Conservation (phyloP, 495 filamentous ascomycete species). For the Bacidia gigantensis region DNA sequence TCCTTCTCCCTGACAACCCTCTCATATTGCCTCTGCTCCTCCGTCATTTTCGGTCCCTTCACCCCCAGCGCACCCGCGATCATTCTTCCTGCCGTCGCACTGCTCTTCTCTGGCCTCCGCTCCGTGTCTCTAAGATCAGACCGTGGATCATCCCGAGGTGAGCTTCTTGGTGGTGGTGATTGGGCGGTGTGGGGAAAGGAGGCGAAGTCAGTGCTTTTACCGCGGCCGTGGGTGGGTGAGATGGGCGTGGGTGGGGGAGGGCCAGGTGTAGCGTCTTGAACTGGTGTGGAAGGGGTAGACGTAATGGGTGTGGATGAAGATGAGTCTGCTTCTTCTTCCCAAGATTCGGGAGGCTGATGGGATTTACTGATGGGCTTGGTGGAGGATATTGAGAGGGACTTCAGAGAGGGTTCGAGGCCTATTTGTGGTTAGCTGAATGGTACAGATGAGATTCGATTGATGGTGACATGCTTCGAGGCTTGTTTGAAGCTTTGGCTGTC, state of each 20-base stretch:
- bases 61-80: constrained; percentile 84
- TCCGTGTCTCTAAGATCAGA: constrained; percentile 1
- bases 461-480: too few species aligned
- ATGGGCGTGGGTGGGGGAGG: constrained; percentile 49
- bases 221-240: constrained; percentile 32
- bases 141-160: constrained; percentile 18
- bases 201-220: constrained; percentile 12
- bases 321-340: constrained; percentile 60
- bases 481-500: neutral
- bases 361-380: constrained; percentile 18
- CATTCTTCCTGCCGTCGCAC: constrained; percentile 76
- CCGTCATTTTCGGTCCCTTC: constrained; percentile 62
- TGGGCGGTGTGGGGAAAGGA: constrained; percentile 15
- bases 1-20: constrained; percentile 72
- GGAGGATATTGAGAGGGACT: constrained; percentile 30
- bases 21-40: constrained; percentile 84
- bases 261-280: constrained; percentile 21
- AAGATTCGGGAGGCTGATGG: constrained; percentile 49
- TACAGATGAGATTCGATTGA: too few species aligned
- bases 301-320: constrained; percentile 22
- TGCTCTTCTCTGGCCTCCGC: constrained; percentile 41
- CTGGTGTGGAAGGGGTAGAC: constrained; percentile 21
- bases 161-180: constrained; percentile 10
- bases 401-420: constrained; percentile 34
- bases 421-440: too few species aligned